These are phyloP conservation scores for Pyrenochaeta sp. DNA, from an alignment of 2,329 filamentous ascomycete genomes.

Conservation along the genomic window DNA sequence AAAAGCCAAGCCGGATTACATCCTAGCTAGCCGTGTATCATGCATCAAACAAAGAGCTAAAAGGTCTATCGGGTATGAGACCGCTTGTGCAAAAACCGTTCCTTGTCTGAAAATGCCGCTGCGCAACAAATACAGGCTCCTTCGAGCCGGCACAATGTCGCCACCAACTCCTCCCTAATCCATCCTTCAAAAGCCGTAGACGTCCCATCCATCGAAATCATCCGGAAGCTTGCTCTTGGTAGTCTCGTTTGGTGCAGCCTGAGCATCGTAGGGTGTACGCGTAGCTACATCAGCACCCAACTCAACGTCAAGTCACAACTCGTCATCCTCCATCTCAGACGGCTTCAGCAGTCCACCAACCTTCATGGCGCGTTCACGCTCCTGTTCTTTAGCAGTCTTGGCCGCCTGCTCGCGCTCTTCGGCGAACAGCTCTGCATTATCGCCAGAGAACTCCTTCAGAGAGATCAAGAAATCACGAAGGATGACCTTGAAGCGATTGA, in stretches of 20 bases:
- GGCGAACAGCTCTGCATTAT: constrained; percentile 91
- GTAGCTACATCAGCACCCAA: constrained; percentile 44
- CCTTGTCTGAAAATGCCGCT: constrained; percentile 14
- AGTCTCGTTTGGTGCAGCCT: constrained; percentile 13
- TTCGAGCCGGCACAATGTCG: constrained; percentile 13
- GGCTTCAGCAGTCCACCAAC: constrained; percentile 96
- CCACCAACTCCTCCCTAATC: constrained; percentile 12
- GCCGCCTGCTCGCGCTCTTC: constrained; percentile 95
- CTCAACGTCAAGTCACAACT: constrained; percentile 76
- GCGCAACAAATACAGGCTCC: constrained; percentile 20
- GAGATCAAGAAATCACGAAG: constrained; percentile 97
- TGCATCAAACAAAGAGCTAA: constrained; percentile 29
- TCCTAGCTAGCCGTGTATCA: constrained; percentile 31
- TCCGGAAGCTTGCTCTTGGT: constrained; percentile 19
- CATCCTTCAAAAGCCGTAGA: constrained; percentile 62
- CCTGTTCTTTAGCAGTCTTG: constrained; percentile 82
- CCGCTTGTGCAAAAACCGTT: constrained; percentile 22
- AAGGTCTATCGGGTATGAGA: constrained; percentile 35
- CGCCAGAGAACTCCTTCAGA: constrained; percentile 93
- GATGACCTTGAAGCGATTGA: constrained; percentile 94
- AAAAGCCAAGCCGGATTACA: constrained; percentile 30
- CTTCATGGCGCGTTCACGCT: constrained; percentile 91
- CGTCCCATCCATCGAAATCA: constrained; percentile 68
- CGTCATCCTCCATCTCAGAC: constrained; percentile 85
- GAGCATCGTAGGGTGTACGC: constrained; percentile 47